Percentiles rank a stretch among this genome's conserved stretches.
Conservation (phyloP, 2,329 filamentous ascomycete species). For the Tolypocladium cylindrosporum region DNA sequence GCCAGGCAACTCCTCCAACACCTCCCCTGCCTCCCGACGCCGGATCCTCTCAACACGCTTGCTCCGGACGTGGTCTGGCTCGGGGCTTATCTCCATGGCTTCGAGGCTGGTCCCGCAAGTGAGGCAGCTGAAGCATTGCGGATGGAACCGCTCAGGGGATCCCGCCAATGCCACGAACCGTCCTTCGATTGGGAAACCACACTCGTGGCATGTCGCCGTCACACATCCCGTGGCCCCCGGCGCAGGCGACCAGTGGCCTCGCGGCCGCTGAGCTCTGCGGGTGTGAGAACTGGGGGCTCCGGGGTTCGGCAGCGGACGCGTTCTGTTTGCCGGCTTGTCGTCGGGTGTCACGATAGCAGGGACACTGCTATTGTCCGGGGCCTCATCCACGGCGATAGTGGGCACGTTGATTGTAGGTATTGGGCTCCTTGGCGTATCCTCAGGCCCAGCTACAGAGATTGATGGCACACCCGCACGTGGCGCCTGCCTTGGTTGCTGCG, state of each 20-base stretch:
- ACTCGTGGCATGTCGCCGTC: conserved; percentile 75
- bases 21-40: conserved; percentile 46
- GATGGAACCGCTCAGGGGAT: conserved; percentile 69
- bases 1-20: conserved; percentile 51
- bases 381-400: conserved; percentile 33
- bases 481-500: conserved; percentile 18
- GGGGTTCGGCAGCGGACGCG: conserved; percentile 35
- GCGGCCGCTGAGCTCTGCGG: conserved; percentile 29
- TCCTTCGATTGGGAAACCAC: conserved; percentile 74
- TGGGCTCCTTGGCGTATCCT: conserved; percentile 10
- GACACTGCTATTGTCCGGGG: conserved; percentile 24
- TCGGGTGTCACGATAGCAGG: conserved; percentile 39
- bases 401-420: conserved; percentile 36
- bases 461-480: conserved; percentile 20
- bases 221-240: conserved; percentile 35
- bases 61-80: conserved; percentile 62
- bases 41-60: conserved; percentile 67
- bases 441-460: conserved; percentile 22
- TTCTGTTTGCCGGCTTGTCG: conserved; percentile 16
- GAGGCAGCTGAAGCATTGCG: conserved; percentile 85
- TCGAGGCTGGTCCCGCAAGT: conserved; percentile 82
- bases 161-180: conserved; percentile 80
- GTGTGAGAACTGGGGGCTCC: conserved; percentile 20
- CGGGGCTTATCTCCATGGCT: conserved; percentile 91
- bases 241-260: conserved; percentile 51